Percentiles rank a stretch among this genome's conserved stretches.
These are phyloP conservation scores for Cladobotryum mycophilum DNA, from an alignment of 2,329 filamentous ascomycete genomes.

Conservation along the genomic window DNA sequence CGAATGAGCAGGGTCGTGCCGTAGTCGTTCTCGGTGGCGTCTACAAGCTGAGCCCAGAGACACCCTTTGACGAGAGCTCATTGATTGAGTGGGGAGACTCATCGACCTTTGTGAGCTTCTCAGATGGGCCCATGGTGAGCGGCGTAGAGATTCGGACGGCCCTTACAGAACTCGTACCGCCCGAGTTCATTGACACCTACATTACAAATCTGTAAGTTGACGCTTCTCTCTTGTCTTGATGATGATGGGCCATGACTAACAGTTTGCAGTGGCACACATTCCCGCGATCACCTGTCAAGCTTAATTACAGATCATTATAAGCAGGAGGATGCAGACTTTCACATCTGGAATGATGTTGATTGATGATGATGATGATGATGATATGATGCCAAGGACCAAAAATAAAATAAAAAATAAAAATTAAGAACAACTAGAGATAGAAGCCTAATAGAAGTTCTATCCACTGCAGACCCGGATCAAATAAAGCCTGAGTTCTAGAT, in stretches of 20 bases:
- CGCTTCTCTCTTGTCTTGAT: background rate
- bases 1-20: slow-evolving; percentile 72
- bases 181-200: slow-evolving; percentile 70
- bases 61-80: slow-evolving; percentile 73
- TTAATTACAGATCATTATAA: slow-evolving; percentile 73
- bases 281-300: slow-evolving; percentile 64
- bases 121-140: slow-evolving; percentile 73
- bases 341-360: slow-evolving; percentile 36
- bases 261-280: slow-evolving; percentile 53
- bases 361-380: slow-evolving; percentile 15
- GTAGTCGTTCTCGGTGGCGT: slow-evolving; percentile 87
- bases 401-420: slow-evolving; percentile 1
- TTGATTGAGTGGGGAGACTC: slow-evolving; percentile 84
- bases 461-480: no score
- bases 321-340: slow-evolving; percentile 61
- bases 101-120: slow-evolving; percentile 67
- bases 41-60: slow-evolving; percentile 89
- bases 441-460: background rate
- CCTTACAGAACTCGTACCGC: slow-evolving; percentile 74
- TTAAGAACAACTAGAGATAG: background rate
- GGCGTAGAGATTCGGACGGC: slow-evolving; percentile 73
- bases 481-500: no score
- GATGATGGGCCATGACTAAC: background rate
- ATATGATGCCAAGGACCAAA: background rate
- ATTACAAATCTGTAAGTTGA: slow-evolving; percentile 66